A percentile compares a stretch with the other conserved stretches of the same genome.
phyloP scores from a whole-genome alignment of 139 green algal species.

The Chlorella sorokiniana region DNA sequence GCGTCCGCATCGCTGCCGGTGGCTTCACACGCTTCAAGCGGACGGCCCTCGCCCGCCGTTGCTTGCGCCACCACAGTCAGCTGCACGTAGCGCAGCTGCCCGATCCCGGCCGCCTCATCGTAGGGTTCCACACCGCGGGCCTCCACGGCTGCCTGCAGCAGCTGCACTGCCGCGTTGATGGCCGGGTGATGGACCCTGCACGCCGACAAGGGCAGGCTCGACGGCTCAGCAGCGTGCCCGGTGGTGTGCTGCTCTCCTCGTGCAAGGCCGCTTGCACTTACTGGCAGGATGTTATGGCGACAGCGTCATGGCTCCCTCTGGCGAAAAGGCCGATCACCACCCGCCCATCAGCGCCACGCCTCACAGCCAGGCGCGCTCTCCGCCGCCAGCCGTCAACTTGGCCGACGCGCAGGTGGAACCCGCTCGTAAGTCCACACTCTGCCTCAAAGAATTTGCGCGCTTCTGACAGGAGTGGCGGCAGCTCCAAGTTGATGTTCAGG shows the following conservation, averaged over 20 bases:
- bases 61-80: slow-evolving; percentile 48
- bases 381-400: slow-evolving; percentile 51
- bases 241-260: no score
- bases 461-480: slow-evolving; percentile 37
- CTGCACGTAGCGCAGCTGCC: slow-evolving; percentile 72
- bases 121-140: slow-evolving; percentile 41
- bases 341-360: slow-evolving; percentile 5
- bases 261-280: not conserved
- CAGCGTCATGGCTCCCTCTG: slow-evolving; percentile 46
- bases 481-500: slow-evolving; percentile 37
- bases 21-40: not conserved
- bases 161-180: slow-evolving; percentile 59
- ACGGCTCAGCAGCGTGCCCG: not conserved
- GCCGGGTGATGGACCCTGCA: slow-evolving; percentile 57
- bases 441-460: slow-evolving; percentile 45
- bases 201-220: not conserved
- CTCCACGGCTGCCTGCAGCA: slow-evolving; percentile 43
- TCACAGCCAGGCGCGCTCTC: slow-evolving; percentile 64
- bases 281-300: slow-evolving; percentile 56
- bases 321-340: slow-evolving; percentile 56
- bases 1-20: not conserved
- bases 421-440: not conserved
- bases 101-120: slow-evolving; percentile 43
- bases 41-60: not conserved
- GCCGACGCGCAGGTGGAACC: slow-evolving; percentile 24